phyloP scores from a whole-genome alignment of 345 rosid genomes.

The Aurinia saxatilis region DNA sequence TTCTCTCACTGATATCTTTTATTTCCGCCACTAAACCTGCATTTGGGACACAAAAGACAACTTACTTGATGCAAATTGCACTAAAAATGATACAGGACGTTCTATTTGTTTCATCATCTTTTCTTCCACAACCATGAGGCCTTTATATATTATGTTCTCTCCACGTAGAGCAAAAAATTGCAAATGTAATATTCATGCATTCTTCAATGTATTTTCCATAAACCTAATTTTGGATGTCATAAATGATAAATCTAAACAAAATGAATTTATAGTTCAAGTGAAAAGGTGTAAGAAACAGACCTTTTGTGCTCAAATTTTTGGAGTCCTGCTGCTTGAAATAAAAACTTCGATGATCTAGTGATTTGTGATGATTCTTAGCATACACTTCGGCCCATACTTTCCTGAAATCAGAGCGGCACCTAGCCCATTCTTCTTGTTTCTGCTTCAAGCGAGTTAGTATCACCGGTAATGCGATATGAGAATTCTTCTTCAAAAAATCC shows the following conservation, averaged over 20 bases:
- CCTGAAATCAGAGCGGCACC: conserved; percentile 89
- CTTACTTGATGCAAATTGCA: neutral
- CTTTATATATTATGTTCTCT: neutral
- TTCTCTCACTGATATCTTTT: conserved; percentile 87
- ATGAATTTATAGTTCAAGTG: neutral
- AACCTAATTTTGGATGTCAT: neutral
- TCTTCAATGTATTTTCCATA: neutral
- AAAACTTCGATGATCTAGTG: conserved; percentile 96
- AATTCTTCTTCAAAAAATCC: conserved; percentile 76
- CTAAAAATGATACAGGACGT: neutral
- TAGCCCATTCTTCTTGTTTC: conserved; percentile 99
- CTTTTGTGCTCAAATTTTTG: conserved; percentile 90
- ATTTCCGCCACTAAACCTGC: conserved; percentile 88
- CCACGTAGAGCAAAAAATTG: neutral
- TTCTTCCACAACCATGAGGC: neutral
- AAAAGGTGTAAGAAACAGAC: conserved; percentile 31
- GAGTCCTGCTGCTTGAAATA: conserved; percentile 98
- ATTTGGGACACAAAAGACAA: conserved; percentile 9
- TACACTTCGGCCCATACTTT: conserved; percentile 99
- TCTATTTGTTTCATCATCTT: neutral
- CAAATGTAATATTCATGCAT: neutral
- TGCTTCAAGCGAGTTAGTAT: conserved; percentile 95
- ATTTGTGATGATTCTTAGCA: conserved; percentile 91
- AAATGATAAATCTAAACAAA: neutral
- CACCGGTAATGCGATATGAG: conserved; percentile 77